Conservation (phyloP, 164 flowering plant genomes). For the Tetrastigma voinierianum region DNA sequence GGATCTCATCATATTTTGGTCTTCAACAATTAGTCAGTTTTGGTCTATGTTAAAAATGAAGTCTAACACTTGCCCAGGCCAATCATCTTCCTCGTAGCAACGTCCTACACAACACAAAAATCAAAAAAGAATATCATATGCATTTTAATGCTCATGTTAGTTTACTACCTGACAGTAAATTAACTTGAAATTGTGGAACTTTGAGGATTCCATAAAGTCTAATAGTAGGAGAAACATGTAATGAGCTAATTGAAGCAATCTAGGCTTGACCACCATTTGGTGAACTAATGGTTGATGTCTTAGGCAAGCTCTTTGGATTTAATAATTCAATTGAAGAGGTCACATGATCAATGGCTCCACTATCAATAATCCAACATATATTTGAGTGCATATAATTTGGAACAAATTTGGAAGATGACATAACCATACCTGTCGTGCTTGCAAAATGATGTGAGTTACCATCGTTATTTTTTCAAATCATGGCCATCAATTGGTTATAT, state of each 20-base stretch:
- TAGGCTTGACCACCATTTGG: background rate
- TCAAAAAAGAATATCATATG: background rate
- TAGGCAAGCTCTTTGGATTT: background rate
- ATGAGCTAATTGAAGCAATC: background rate
- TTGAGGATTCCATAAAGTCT: background rate
- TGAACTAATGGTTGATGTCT: background rate
- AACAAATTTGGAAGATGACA: too few species aligned
- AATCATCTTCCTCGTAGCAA: too few species aligned
- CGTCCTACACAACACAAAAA: too few species aligned
- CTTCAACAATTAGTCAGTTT: too few species aligned
- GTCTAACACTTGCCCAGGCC: too few species aligned
- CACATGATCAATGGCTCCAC: too few species aligned
- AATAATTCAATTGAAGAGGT: background rate
- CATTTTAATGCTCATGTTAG: background rate
- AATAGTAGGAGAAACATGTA: background rate
- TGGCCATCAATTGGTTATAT: slow-evolving; percentile 2
- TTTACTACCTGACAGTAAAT: slow-evolving; percentile 1
- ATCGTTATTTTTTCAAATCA: background rate
- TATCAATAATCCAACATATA: too few species aligned
- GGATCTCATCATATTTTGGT: too few species aligned
- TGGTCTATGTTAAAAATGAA: too few species aligned
- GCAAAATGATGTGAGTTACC: background rate
- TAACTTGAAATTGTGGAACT: background rate
- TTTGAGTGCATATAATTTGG: too few species aligned
- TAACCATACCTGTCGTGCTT: background rate